phyloP scores from a whole-genome alignment of 1,139 yeast genomes.

The Saccharomyces uvarum region DNA sequence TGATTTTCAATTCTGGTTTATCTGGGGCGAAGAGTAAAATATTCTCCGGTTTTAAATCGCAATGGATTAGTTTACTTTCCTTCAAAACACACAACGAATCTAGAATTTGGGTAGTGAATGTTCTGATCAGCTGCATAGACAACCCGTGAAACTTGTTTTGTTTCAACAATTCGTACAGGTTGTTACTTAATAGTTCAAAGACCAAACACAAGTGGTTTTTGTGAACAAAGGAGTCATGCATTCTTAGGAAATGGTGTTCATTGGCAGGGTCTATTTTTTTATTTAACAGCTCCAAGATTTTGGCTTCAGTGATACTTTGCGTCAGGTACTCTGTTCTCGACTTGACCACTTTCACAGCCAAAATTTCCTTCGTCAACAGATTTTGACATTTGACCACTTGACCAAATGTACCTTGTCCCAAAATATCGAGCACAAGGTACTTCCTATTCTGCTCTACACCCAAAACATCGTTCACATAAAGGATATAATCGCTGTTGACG shows the following conservation, averaged over 20 bases:
- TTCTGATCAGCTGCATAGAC: slow-evolving; percentile 69
- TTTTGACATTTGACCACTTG: slow-evolving; percentile 98
- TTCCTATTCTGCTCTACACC: slow-evolving; percentile 84
- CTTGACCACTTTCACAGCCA: slow-evolving; percentile 91
- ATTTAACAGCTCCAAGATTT: slow-evolving; percentile 74
- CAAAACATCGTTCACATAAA: slow-evolving; percentile 87
- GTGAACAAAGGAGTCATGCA: slow-evolving; percentile 86
- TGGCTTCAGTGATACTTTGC: slow-evolving; percentile 87
- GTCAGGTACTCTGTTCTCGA: slow-evolving; percentile 87
- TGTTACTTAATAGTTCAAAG: slow-evolving; percentile 81
- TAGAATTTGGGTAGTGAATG: slow-evolving; percentile 69
- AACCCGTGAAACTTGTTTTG: slow-evolving; percentile 93
- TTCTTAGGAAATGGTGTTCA: slow-evolving; percentile 64
- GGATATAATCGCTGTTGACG: slow-evolving; percentile 79
- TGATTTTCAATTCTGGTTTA: slow-evolving; percentile 81
- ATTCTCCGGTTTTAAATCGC: slow-evolving; percentile 96
- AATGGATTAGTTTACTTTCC: slow-evolving; percentile 80
- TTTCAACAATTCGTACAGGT: slow-evolving; percentile 80
- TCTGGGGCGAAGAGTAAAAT: slow-evolving; percentile 75
- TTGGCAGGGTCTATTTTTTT: slow-evolving; percentile 60
- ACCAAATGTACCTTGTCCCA: slow-evolving; percentile 97
- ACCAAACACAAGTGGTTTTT: slow-evolving; percentile 89
- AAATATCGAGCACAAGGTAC: slow-evolving; percentile 77
- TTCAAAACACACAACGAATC: slow-evolving; percentile 76
- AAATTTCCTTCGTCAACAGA: slow-evolving; percentile 75